A percentile compares a stretch with the other conserved stretches of the same genome.
phyloP scores from a whole-genome alignment of 495 filamentous ascomycete genomes.

The Oidiodendron maius region DNA sequence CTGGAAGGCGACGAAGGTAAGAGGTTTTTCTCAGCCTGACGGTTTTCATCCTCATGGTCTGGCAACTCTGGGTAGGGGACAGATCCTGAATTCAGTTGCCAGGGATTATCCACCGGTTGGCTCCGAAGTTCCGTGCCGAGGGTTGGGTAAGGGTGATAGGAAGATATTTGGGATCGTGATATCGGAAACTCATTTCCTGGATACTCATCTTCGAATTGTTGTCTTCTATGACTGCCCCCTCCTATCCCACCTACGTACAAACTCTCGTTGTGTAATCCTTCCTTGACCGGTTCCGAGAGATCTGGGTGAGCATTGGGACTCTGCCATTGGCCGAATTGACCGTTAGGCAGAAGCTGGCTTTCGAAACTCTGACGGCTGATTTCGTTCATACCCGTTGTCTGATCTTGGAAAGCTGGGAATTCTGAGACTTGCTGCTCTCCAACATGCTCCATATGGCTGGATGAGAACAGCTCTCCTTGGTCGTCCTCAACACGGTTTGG shows the following conservation, averaged over 20 bases:
- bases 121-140: not conserved
- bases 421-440: not conserved
- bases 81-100: not conserved
- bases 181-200: not conserved
- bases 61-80: conserved; percentile 11
- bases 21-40: not conserved
- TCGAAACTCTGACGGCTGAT: conserved; percentile 11
- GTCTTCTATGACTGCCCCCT: not conserved
- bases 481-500: not conserved
- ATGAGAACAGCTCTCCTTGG: conserved; percentile 9
- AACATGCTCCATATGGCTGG: conserved; percentile 1
- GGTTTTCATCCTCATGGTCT: conserved; percentile 9
- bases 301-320: conserved; percentile 8
- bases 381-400: conserved; percentile 19
- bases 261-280: not conserved
- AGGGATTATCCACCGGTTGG: not conserved
- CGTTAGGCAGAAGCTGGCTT: conserved; percentile 10
- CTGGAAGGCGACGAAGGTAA: conserved; percentile 4
- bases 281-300: not conserved
- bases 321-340: conserved; percentile 17
- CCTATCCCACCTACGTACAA: too few species aligned
- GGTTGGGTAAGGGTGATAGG: not conserved
- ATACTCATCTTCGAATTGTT: not conserved
- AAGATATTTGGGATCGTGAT: not conserved
- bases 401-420: not conserved